Conservation (phyloP, 306 rosid genomes). For the Crotalaria pallida region DNA sequence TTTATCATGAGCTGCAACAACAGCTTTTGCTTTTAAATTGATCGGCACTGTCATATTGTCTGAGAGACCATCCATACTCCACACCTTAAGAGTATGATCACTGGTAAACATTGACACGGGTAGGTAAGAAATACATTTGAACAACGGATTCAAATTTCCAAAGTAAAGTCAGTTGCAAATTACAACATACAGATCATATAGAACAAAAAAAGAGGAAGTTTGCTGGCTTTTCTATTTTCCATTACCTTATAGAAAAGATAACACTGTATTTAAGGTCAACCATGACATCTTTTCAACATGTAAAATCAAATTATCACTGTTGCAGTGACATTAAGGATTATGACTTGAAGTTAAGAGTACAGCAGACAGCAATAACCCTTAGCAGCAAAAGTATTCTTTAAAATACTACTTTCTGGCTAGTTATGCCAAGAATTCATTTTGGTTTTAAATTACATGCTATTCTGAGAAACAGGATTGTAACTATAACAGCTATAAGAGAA, state of each 20-base stretch:
- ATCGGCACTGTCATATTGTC: slow-evolving; percentile 39
- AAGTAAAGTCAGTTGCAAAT: background rate
- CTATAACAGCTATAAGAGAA: background rate
- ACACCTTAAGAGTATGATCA: slow-evolving; percentile 88
- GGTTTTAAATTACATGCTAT: background rate
- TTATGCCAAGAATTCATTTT: background rate
- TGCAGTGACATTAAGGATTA: background rate
- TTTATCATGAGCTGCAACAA: slow-evolving; percentile 92
- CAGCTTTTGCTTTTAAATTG: slow-evolving; percentile 81
- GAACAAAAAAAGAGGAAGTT: background rate
- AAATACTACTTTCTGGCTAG: background rate
- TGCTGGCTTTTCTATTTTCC: background rate
- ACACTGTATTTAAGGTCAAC: background rate
- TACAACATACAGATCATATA: background rate
- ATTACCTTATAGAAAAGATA: background rate
- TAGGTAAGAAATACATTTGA: slow-evolving; percentile 14
- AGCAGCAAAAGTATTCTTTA: background rate
- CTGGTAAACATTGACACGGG: slow-evolving; percentile 33
- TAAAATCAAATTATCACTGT: background rate
- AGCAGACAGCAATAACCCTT: background rate
- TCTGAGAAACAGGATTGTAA: background rate
- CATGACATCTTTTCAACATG: background rate
- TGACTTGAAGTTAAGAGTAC: background rate
- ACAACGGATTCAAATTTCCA: background rate
- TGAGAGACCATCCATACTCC: slow-evolving; percentile 68